phyloP scores from a whole-genome alignment of 306 rosid genomes.

The Cicer arietinum region DNA sequence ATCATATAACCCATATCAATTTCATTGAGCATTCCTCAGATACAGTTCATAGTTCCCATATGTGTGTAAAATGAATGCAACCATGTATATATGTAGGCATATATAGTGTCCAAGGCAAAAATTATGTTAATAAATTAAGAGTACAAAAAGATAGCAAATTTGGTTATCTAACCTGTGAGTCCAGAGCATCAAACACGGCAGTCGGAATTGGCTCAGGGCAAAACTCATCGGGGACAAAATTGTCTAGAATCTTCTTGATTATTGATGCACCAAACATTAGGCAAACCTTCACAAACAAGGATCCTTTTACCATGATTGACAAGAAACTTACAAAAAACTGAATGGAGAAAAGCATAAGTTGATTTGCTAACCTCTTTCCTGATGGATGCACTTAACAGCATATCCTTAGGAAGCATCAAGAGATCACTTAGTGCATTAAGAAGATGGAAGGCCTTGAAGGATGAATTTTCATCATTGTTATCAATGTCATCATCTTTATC shows the following conservation, averaged over 20 bases:
- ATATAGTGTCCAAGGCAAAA: neutral
- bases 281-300: slow-evolving; percentile 74
- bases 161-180: slow-evolving; percentile 67
- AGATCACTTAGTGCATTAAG: slow-evolving; percentile 95
- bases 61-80: neutral
- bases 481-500: slow-evolving; percentile 53
- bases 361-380: slow-evolving; percentile 80
- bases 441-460: slow-evolving; percentile 82
- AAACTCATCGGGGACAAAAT: slow-evolving; percentile 87
- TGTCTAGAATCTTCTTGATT: slow-evolving; percentile 77
- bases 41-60: neutral
- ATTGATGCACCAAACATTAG: slow-evolving; percentile 76
- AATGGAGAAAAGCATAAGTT: slow-evolving; percentile 34
- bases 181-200: slow-evolving; percentile 71
- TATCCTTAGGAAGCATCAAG: slow-evolving; percentile 98
- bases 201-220: slow-evolving; percentile 89
- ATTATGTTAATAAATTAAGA: neutral
- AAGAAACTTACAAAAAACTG: slow-evolving; percentile 24
- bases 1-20: slow-evolving; percentile 4
- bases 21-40: slow-evolving; percentile 1
- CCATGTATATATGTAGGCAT: neutral
- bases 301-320: slow-evolving; percentile 35
- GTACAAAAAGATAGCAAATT: slow-evolving; percentile 21
- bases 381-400: slow-evolving; percentile 75
- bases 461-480: slow-evolving; percentile 53